Evolutionary conservation across 768 basidiomycete genomes (phyloP), one percentile per base, ranked within the genome.

Genomic region (Rhizopogon roseolus): DNA sequence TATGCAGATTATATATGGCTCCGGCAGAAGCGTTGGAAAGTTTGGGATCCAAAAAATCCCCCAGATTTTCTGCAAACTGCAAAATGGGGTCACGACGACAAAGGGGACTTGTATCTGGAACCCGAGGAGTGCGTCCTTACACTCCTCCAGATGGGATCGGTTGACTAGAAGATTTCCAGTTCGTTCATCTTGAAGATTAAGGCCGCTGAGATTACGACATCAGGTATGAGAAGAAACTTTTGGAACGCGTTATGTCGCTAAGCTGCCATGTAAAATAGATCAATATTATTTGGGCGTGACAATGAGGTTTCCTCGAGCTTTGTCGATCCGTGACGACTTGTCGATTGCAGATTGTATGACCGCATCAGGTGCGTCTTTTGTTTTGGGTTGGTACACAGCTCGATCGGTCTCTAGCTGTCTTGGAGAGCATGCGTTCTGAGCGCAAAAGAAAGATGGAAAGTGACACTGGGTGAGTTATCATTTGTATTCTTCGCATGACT

Each of bases 171-270:
- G 37, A 40, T 32, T 45, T 17, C 46, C 55, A 97, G 95, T 60
- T 97, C 96, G 0, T 98, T 99, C 68, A 88, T 98, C 36, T 55
- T 98, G 60, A 89, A 89, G 61, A 82, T 98, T 53, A 98, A 98
- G 70, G 96, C 92, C 0, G 90, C 95, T 0, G 94, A 98, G 66
- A 91, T 98, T 50, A 84, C 84, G 2, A 71, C 78, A 9, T 80
- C 90, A 41, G 88, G 93, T 87, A 54, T 58, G 58, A 16, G 58
- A 7, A n/a, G 39, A 66, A 53, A 22, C 34, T 41, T n/a, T 22
- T 16, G 13, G 13, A 36, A 16, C 5, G 45, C 19, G 13, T 34
- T 34, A 7, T 34, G 32, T 36, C 45, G 11, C 32, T 48, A 13
- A 48, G 14, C 14, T 34, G 13, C 13, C 11, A 32, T 11, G 17